Base-by-base conservation (phyloP, 1,139 yeast species). In the Suhomyces chickasaworum region DNA sequence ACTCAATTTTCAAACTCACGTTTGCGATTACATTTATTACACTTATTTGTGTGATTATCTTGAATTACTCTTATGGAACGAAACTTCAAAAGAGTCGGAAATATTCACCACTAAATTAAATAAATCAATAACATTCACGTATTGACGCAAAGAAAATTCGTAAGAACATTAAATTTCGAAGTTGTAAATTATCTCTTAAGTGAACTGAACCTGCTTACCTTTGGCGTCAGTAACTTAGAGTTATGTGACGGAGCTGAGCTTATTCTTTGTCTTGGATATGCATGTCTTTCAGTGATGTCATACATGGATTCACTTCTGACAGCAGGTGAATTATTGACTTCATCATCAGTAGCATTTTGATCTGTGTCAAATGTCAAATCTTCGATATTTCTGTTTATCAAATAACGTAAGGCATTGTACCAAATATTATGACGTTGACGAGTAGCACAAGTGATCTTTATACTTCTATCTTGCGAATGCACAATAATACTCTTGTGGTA, bases 341-440 rank as follows among this genome's bases (percentile, higher is more conserved):
- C 50, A 15, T 48, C 52, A n/a, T 47, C 53, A 7, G 30, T 22
- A 8, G 20, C 40, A 21, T 40, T 42, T 16, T 38, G 29, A 31
- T 54, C 58, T n/a, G 53, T 62, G 41, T 78, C 83, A 47, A 82
- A 67, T 4, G 72, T 66, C 47, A 85, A 68, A 34, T 84, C 89
- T 44, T 81, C 86, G 53, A 83, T 71, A 50, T 81, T 83, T 57
- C 91, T 76, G 60, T 83, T 83, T 37, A 89, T 73, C 70, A 91
- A 69, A 60, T 86, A 90, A 51, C 88, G 79, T 54, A 93, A 71
- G 0, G 97, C 89, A 58, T 89, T 86, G 65, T 77, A 86, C 99
- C 99, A 93, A 44, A 90, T 83, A 59, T 89, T 89, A 63, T 93
- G 98, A 42, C 97, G 82, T 56, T 84, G 86, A 60, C 95, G 79